These are phyloP conservation scores for Colletotrichum phormii DNA, from an alignment of 2,329 filamentous ascomycete genomes.

Conservation along the genomic window DNA sequence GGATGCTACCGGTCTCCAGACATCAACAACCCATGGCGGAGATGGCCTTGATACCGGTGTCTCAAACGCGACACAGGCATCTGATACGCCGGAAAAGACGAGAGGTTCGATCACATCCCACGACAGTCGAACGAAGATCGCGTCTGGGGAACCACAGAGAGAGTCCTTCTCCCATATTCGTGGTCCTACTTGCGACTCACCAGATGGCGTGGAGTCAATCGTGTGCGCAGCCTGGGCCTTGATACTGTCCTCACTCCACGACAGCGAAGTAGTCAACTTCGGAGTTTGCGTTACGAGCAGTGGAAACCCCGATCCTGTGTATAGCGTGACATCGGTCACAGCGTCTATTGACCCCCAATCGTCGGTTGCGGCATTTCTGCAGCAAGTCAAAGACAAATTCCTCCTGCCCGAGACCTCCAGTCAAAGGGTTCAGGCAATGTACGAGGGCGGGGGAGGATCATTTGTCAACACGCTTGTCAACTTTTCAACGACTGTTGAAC, in stretches of 20 bases:
- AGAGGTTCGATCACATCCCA: not conserved
- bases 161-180: not conserved
- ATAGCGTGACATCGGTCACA: not conserved
- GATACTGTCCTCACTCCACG: not conserved
- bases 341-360: not conserved
- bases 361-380: not conserved
- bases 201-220: not conserved
- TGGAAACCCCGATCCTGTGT: not conserved
- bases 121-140: not conserved
- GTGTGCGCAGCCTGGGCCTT: conserved; percentile 22
- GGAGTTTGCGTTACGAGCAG: not conserved
- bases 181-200: not conserved
- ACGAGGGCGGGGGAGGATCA: not conserved
- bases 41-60: not conserved
- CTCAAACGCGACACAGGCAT: not conserved
- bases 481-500: not conserved
- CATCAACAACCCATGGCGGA: not conserved
- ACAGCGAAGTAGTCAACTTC: not conserved
- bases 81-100: not conserved
- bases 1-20: not conserved
- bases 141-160: not conserved
- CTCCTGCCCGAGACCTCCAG: no score
- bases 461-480: not conserved
- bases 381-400: not conserved
- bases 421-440: not conserved